Conservation (phyloP, 805 yeast genomes). For the Pichia phayaonensis region DNA sequence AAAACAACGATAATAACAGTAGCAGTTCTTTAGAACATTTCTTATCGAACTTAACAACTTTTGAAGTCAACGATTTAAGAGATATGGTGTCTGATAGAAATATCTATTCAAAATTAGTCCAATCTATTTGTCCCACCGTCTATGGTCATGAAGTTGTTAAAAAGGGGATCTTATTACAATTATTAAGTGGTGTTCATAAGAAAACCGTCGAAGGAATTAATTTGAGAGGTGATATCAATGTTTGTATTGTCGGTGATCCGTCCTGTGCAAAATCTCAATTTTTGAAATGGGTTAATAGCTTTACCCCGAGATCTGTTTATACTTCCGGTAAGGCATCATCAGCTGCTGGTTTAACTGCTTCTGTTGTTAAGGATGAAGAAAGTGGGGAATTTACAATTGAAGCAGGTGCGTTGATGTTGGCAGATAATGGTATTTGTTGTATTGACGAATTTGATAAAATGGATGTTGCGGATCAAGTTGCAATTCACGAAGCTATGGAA, state of each 20-base stretch:
- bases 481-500: conserved; percentile 99
- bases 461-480: conserved; percentile 94
- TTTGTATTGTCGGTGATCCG: conserved; percentile 96
- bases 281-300: conserved; percentile 82
- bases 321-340: conserved; percentile 98
- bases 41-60: conserved; percentile 66
- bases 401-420: conserved; percentile 97
- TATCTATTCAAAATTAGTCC: conserved; percentile 74
- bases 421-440: conserved; percentile 97
- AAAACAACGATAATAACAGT: conserved; percentile 20
- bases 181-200: conserved; percentile 94
- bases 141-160: conserved; percentile 93
- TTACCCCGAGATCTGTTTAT: conserved; percentile 90
- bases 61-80: conserved; percentile 77
- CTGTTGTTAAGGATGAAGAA: conserved; percentile 95
- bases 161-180: conserved; percentile 82
- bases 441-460: conserved; percentile 98
- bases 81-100: conserved; percentile 87
- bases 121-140: conserved; percentile 91
- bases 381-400: conserved; percentile 95
- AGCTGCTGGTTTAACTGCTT: conserved; percentile 98
- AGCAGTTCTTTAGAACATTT: conserved; percentile 70
- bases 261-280: conserved; percentile 96
- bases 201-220: conserved; percentile 89
- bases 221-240: conserved; percentile 92